Evolutionary conservation across 805 yeast genomes (phyloP), one percentile per base, ranked within the genome.

Genomic region (Barnettozyma wickerhamii): DNA sequence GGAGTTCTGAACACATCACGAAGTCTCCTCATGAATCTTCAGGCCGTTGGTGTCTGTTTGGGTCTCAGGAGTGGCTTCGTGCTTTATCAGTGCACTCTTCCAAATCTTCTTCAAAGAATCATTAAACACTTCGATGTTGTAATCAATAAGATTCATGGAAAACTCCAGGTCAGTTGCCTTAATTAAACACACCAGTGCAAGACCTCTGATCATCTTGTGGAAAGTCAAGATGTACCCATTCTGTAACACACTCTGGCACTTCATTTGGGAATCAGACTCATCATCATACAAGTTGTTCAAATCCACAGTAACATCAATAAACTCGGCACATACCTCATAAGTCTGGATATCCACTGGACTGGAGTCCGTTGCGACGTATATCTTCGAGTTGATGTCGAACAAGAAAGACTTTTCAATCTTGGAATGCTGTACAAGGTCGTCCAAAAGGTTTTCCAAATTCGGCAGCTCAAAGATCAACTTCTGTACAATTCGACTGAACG

Each of bases 301-400:
- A 56, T 93, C 98, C 19, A 89, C 82, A 4, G 96, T 82, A 13
- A 91, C 93, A 60, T 93, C 98, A 34, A 93, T 91, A 56, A 93
- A 93, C 56, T 93, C 98, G 0, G 97, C 95, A 62, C 98, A 93
- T 2, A 91, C 95, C 60, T 93, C 97, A 59, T 93, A 93, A 0
- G 95, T 86, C 56, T 89, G 95, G 30, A 88, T 84, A 63, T 91
- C 98, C 30, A 91, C 96, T 0, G 98, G 97, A 2, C 90, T 81
- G 0, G 96, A 85, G 60, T 93, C 99, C 0, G 98, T 91, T 5
- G 97, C 96, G 36, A 91, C 89, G 58, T 91, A 93, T 17, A 93
- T 86, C 59, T 93, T 93, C 14, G 96, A 84, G 55, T 86, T 85
- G 19, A 91, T 79, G 58, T 93, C 99, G 55, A 93, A 91, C 42